phyloP scores from a whole-genome alignment of 2,329 filamentous ascomycete species.

The Diaporthe helianthi region DNA sequence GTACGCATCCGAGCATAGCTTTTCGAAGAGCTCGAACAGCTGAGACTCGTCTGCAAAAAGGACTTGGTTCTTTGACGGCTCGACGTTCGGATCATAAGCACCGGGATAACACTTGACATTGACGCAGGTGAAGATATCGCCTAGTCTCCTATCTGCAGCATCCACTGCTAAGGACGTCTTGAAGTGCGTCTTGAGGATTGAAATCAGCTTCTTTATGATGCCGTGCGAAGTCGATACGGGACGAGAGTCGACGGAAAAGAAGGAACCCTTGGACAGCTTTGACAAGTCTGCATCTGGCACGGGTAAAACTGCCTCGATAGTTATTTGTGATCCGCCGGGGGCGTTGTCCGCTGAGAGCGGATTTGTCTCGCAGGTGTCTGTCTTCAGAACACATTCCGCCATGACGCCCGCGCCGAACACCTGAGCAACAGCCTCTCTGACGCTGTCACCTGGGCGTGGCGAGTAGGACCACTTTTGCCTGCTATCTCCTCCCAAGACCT shows the following conservation, averaged over 20 bases:
- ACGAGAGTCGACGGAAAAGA: slow-evolving; percentile 72
- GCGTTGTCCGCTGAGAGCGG: too few species aligned
- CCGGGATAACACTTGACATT: slow-evolving; percentile 66
- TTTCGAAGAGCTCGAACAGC: slow-evolving; percentile 54
- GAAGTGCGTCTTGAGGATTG: slow-evolving; percentile 60
- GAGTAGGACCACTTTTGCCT: slow-evolving; percentile 68
- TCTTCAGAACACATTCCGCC: slow-evolving; percentile 58
- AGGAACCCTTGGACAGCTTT: slow-evolving; percentile 59
- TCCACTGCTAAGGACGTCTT: slow-evolving; percentile 39
- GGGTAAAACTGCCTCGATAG: slow-evolving; percentile 66
- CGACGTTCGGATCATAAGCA: slow-evolving; percentile 75
- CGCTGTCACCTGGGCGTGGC: slow-evolving; percentile 55
- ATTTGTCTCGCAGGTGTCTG: slow-evolving; percentile 23
- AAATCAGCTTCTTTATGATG: slow-evolving; percentile 64
- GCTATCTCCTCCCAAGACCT: slow-evolving; percentile 57
- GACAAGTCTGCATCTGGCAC: slow-evolving; percentile 52
- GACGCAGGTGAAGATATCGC: slow-evolving; percentile 68
- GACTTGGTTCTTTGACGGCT: slow-evolving; percentile 75
- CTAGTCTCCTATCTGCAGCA: slow-evolving; percentile 43
- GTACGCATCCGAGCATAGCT: slow-evolving; percentile 53
- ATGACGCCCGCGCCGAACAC: slow-evolving; percentile 65
- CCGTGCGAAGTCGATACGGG: slow-evolving; percentile 65
- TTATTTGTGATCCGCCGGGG: slow-evolving; percentile 44
- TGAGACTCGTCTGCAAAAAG: slow-evolving; percentile 65
- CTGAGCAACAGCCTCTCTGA: slow-evolving; percentile 67